Conservation (phyloP, 306 rosid genomes). For the Dryas drummondii region DNA sequence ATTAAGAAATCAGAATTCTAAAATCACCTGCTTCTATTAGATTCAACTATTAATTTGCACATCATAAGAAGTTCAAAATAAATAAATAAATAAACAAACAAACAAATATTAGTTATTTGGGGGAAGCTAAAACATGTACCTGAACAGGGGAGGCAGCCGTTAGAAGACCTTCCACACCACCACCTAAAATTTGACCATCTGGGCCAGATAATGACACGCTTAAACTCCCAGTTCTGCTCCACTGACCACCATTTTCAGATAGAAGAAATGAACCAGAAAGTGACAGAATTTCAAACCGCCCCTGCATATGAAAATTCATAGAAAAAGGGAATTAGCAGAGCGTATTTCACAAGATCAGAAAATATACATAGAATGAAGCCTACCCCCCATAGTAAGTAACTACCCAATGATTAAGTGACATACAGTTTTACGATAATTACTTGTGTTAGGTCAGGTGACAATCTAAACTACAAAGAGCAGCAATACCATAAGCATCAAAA, state of each 20-base stretch:
- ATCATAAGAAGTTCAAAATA: not conserved
- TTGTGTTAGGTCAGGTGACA: not conserved
- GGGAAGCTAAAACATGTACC: constrained; percentile 31
- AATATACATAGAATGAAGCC: not conserved
- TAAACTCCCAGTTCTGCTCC: constrained; percentile 55
- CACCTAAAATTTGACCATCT: constrained; percentile 68
- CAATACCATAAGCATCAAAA: too few relatives aligned
- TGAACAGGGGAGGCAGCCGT: constrained; percentile 23
- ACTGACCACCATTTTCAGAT: constrained; percentile 44
- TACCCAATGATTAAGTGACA: not conserved
- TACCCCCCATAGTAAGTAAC: not conserved
- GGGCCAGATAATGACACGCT: constrained; percentile 67
- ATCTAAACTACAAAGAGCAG: not conserved
- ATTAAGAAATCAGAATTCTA: not conserved
- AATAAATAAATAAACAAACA: not conserved
- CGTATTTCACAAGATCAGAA: not conserved
- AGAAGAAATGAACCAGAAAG: constrained; percentile 64
- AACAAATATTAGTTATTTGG: too few relatives aligned
- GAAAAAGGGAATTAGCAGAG: not conserved
- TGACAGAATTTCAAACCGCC: constrained; percentile 68
- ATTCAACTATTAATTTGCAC: not conserved
- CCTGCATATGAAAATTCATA: constrained; percentile 44
- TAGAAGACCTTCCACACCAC: too few relatives aligned
- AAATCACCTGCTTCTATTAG: not conserved
- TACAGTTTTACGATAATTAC: not conserved